A percentile compares a stretch with the other conserved stretches of the same genome.
These are phyloP conservation scores for Xylaria sp. DNA, from an alignment of 2,329 filamentous ascomycete species.

Conservation along the genomic window DNA sequence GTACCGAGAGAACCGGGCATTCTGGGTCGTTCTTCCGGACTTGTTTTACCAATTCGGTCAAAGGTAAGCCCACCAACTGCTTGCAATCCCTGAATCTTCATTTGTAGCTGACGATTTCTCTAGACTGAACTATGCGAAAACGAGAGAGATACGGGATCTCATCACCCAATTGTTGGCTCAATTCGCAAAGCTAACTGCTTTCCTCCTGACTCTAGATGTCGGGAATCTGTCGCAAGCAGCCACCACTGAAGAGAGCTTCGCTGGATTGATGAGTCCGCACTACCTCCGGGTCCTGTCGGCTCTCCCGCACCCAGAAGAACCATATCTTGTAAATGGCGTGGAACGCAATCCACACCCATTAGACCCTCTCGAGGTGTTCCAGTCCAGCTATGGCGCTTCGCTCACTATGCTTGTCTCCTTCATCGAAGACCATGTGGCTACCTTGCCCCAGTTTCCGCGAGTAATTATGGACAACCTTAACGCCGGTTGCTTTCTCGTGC, in stretches of 20 bases:
- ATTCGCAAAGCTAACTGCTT: slow-evolving; percentile 63
- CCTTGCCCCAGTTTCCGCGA: slow-evolving; percentile 58
- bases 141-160: slow-evolving; percentile 46
- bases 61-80: slow-evolving; percentile 52
- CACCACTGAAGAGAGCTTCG: slow-evolving; percentile 49
- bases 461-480: slow-evolving; percentile 59
- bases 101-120: slow-evolving; percentile 8
- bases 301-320: slow-evolving; percentile 52
- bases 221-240: slow-evolving; percentile 47
- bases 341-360: slow-evolving; percentile 49
- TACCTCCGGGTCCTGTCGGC: slow-evolving; percentile 60
- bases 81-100: not conserved
- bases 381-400: slow-evolving; percentile 54
- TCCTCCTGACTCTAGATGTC: slow-evolving; percentile 64
- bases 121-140: slow-evolving; percentile 44
- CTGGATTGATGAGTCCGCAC: slow-evolving; percentile 55
- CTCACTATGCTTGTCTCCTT: slow-evolving; percentile 58
- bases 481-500: slow-evolving; percentile 48
- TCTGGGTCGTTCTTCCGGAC: slow-evolving; percentile 66
- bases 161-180: slow-evolving; percentile 51
- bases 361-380: slow-evolving; percentile 59
- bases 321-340: slow-evolving; percentile 46
- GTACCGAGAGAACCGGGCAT: slow-evolving; percentile 57
- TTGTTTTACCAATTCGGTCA: slow-evolving; percentile 57
- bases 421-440: slow-evolving; percentile 53